Base-by-base conservation (phyloP, 257 asterid species). In the Penstemon barbatus region DNA sequence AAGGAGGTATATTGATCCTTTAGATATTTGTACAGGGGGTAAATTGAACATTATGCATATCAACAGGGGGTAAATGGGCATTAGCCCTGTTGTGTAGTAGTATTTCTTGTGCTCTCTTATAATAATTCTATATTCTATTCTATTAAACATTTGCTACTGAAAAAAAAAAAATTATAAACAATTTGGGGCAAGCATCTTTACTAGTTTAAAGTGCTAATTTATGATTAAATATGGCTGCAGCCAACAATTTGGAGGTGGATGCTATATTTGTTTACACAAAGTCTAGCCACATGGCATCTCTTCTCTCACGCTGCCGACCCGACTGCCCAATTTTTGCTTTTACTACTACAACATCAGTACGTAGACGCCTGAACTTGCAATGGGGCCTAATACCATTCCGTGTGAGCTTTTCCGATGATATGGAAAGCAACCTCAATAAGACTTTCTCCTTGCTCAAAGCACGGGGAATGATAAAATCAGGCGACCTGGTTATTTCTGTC, bases 381-480 rank as follows among this genome's bases (percentile, higher is more conserved):
- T 91, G 97, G 99, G 99, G 99, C 61, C 79, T 94, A 37, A 89
- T 89, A 67, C 98, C 97, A 1, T 94, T 94, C 84, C 95, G 98
- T 56, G 50, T 91, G 84, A 87, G 87, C 85, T 91, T 85, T 81
- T 83, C 98, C 3, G 99, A 94, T 25, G 98, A 91, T 46, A 91
- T 94, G 96, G 99, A 94, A 63, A 94, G 72, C 85, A 94, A 91
- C 78, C 95, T 94, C 75, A 86, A 89, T 88, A 94, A 87, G 75
- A 94, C 99, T 33, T 91, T 94, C 74, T 76, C 82, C 56, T 79
- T 91, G 79, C 96, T 94, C 72, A 91, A 91, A 80, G 91, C 97
- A 52, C 81, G 97, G 58, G 99, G 97, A 69, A 91, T 94, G 99
- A 78, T 94, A 64, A 91, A 89, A 67, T 82, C 96, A 12, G 99